Conservation (phyloP, 768 basidiomycete genomes). For the Trametes cubensis region DNA sequence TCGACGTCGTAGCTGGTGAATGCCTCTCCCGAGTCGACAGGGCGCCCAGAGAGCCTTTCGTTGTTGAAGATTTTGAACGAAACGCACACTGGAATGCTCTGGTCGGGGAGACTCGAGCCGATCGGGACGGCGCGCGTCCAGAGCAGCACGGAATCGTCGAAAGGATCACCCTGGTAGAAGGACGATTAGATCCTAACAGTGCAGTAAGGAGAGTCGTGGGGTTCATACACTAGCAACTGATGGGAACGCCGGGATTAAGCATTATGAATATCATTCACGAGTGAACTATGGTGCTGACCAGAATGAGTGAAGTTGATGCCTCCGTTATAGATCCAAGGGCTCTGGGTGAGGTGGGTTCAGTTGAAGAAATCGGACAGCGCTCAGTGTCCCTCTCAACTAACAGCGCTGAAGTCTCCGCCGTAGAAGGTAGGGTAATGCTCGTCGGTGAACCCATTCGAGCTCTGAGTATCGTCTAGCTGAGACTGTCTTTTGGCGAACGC, state of each 20-base stretch:
- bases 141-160: conserved; percentile 53
- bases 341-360: conserved; percentile 30
- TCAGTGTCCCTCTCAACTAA: conserved; percentile 26
- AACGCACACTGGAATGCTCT: conserved; percentile 54
- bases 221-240: conserved; percentile 50
- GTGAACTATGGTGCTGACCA: conserved; percentile 33
- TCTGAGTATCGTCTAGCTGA: conserved; percentile 29
- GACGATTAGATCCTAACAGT: too few species aligned
- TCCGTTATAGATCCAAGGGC: conserved; percentile 51
- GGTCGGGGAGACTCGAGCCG: conserved; percentile 40
- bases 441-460: conserved; percentile 45
- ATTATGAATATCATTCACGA: not conserved
- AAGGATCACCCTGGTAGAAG: conserved; percentile 51
- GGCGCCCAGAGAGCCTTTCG: conserved; percentile 37
- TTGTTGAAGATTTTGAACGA: conserved; percentile 48
- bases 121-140: conserved; percentile 58
- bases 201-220: too few species aligned
- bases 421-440: conserved; percentile 55
- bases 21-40: conserved; percentile 49
- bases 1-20: conserved; percentile 62
- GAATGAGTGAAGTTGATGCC: conserved; percentile 54
- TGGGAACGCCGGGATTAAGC: too few species aligned
- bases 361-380: not conserved
- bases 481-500: conserved; percentile 34
- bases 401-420: conserved; percentile 52